These are phyloP conservation scores for Drosera capensis DNA, from an alignment of 148 eudicot genomes.

Conservation along the genomic window DNA sequence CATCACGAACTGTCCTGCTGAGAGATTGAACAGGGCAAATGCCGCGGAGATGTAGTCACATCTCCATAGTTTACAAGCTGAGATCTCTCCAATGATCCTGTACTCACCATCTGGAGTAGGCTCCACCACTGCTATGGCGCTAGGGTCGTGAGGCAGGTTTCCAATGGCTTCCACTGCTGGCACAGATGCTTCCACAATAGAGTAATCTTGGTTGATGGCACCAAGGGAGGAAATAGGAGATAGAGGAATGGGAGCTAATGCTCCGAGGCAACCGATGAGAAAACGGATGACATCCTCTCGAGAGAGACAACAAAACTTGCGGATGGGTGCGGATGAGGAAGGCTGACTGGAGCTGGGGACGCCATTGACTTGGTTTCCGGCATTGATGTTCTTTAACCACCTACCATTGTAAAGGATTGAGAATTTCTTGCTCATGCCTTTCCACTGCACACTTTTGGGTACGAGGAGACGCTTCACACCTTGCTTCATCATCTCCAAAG, in stretches of 20 bases:
- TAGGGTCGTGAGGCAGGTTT: conserved; percentile 58
- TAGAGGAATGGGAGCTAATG: conserved; percentile 91
- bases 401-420: conserved; percentile 71
- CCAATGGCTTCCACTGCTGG: conserved; percentile 46
- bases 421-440: conserved; percentile 83
- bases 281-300: conserved; percentile 86
- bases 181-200: conserved; percentile 37
- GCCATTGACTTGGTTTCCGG: conserved; percentile 12
- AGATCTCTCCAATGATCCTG: conserved; percentile 79
- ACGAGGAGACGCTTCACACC: conserved; percentile 87
- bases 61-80: conserved; percentile 76
- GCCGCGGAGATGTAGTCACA: conserved; percentile 82
- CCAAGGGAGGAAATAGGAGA: conserved; percentile 59
- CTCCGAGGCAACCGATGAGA: conserved; percentile 86
- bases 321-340: conserved; percentile 41
- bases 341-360: conserved; percentile 20
- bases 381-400: conserved; percentile 63
- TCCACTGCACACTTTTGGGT: conserved; percentile 68
- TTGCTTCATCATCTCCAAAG: conserved; percentile 90
- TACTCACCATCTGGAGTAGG: conserved; percentile 35
- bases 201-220: conserved; percentile 51
- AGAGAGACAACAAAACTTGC: conserved; percentile 73
- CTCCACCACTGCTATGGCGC: conserved; percentile 76
- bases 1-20: conserved; percentile 90
- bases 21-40: conserved; percentile 75